Conservation (phyloP, 208 protist species). For the Wallacemonas collosoma region DNA sequence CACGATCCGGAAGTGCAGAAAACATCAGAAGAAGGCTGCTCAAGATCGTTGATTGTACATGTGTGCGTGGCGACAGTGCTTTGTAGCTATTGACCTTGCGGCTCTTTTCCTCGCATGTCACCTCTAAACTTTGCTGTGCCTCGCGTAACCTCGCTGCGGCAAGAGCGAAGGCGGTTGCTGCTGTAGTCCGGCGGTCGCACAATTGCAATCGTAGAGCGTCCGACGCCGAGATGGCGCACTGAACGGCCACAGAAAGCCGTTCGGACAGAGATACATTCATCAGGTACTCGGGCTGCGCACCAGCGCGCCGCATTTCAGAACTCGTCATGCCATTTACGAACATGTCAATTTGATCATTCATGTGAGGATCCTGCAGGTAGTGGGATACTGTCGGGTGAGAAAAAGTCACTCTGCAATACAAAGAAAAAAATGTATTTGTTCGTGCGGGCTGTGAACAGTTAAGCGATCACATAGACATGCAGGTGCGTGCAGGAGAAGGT, state of each 20-base stretch:
- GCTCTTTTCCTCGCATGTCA: background rate
- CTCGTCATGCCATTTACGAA: no score
- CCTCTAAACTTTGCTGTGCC: background rate
- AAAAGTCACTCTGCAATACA: no score
- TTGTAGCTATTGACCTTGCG: background rate
- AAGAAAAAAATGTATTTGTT: no score
- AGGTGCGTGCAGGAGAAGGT: no score
- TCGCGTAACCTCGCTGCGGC: background rate
- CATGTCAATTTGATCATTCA: no score
- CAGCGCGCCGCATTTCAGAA: no score
- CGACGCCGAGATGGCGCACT: background rate
- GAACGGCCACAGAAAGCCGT: background rate
- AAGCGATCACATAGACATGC: no score
- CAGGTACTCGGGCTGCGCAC: background rate
- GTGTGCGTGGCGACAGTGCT: background rate
- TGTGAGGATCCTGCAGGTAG: no score
- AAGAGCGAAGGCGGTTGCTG: background rate
- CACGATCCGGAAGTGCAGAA: background rate
- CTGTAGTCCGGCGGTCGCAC: background rate
- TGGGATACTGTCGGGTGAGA: no score
- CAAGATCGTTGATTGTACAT: slow-evolving; percentile 15
- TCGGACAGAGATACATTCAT: background rate
- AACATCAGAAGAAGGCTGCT: slow-evolving; percentile 7
- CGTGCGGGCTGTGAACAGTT: no score
- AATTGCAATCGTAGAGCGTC: background rate